Base-by-base conservation (phyloP, 2,329 filamentous ascomycete genomes). In the Aureobasidium sp. region DNA sequence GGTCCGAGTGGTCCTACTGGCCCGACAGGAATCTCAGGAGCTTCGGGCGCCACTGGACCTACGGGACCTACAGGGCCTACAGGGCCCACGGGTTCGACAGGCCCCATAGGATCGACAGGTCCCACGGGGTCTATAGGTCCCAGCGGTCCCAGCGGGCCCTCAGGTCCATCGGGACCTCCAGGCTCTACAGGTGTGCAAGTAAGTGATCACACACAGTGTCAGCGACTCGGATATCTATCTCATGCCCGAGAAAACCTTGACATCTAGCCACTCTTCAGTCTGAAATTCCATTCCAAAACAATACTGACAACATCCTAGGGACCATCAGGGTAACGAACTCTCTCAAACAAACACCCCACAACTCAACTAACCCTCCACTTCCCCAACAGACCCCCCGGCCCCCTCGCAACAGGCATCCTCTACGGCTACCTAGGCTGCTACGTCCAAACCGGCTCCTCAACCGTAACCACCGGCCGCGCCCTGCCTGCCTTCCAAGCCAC, bases 401-500 rank as follows among this genome's bases (percentile, higher is more conserved):
- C 67, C 9, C 45, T 62, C 7, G 65, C 58, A 8, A 48, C 65
- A 7, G 56, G 51, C 5, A 63, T 59, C 8, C 53, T 64, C 14
- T 71, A 66, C 62, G 66, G 64, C 39, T 72, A 71, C 41, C 57
- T 70, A 15, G 69, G 70, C 53, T 72, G 70, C 63, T 72, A 69
- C 29, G 66, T 70, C 0, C 70, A 71, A 29, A 69, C 67, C 4
- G 69, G 68, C 5, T 63, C 61, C 12, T 57, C 60, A 39, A 63
- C 63, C 7, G 55, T 58, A 1, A 66, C 64, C 11, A 66, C 66
- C 17, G 70, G 70, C 11, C 62, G 67, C 9, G 70, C 68, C 1
- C 63, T 70, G 14, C 29, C 65, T 7, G 57, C 41, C 17, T 71
- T 63, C 55, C 65, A 67, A 45, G 62, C 63, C 9, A 67, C 67